Evolutionary conservation across 257 asterid species (phyloP).

Genomic region (Solanum dulcamara): DNA sequence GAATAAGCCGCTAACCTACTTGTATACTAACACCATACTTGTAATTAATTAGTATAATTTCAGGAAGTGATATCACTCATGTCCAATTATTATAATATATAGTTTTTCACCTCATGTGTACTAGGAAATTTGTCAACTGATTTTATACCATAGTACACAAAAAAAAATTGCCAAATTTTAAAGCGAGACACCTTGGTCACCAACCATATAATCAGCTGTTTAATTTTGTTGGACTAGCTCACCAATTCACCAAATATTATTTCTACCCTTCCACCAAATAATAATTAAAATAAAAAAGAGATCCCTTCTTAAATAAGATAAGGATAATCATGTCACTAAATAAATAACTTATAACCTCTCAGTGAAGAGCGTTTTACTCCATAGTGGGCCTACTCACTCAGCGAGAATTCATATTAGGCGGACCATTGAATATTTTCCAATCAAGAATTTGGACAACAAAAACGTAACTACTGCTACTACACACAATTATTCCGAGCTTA

Average conservation of each 20-base stretch:
- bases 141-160: not conserved
- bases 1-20: not conserved
- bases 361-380: not conserved
- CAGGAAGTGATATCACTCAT: not conserved
- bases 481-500: no score
- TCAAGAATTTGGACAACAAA: not conserved
- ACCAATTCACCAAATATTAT: not conserved
- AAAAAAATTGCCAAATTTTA: not conserved
- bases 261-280: not conserved
- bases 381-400: not conserved
- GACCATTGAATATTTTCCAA: not conserved
- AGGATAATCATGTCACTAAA: not conserved
- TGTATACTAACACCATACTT: not conserved
- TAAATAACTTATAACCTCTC: not conserved
- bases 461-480: no score
- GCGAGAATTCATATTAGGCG: not conserved
- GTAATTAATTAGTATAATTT: not conserved
- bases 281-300: not conserved
- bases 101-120: not conserved
- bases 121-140: not conserved
- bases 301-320: not conserved
- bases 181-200: not conserved
- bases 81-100: not conserved
- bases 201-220: not conserved
- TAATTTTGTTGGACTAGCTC: not conserved